Conservation (phyloP, 768 basidiomycete species). For the Psilocybe cyanescens region DNA sequence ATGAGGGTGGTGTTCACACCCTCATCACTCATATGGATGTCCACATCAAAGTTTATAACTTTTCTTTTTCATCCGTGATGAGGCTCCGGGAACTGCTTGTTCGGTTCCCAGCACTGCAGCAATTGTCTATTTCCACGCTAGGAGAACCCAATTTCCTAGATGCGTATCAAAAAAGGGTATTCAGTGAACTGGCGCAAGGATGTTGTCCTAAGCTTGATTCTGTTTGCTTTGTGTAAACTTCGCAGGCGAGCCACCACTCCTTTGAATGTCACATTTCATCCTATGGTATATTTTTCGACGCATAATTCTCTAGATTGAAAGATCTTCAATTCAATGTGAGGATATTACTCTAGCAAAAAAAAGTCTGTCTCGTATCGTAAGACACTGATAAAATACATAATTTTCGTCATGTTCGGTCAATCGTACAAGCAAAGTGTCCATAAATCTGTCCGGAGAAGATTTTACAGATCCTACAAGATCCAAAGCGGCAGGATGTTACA, state of each 20-base stretch:
- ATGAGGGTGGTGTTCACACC: neutral
- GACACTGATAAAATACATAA: neutral
- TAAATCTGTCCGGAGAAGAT: neutral
- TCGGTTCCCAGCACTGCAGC: constrained; percentile 20
- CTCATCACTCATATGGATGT: constrained; percentile 24
- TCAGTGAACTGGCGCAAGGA: neutral
- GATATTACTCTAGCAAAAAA: no score
- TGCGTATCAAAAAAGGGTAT: neutral
- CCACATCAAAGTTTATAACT: constrained; percentile 23
- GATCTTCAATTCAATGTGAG: no score
- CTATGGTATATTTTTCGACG: no score
- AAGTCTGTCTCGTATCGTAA: neutral
- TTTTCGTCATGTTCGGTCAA: neutral
- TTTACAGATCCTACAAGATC: neutral
- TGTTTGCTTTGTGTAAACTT: neutral
- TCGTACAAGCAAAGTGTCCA: no score
- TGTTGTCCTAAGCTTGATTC: neutral
- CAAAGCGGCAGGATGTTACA: neutral
- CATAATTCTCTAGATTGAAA: no score
- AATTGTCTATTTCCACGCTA: constrained; percentile 18
- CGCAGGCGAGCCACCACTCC: no score
- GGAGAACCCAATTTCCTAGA: constrained; percentile 5
- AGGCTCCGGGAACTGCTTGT: constrained; percentile 25
- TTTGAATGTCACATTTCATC: no score
- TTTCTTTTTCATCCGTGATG: constrained; percentile 18